These are phyloP conservation scores for Tylopilus orsonianus DNA, from an alignment of 1,284 basidiomycete species.

Conservation along the genomic window DNA sequence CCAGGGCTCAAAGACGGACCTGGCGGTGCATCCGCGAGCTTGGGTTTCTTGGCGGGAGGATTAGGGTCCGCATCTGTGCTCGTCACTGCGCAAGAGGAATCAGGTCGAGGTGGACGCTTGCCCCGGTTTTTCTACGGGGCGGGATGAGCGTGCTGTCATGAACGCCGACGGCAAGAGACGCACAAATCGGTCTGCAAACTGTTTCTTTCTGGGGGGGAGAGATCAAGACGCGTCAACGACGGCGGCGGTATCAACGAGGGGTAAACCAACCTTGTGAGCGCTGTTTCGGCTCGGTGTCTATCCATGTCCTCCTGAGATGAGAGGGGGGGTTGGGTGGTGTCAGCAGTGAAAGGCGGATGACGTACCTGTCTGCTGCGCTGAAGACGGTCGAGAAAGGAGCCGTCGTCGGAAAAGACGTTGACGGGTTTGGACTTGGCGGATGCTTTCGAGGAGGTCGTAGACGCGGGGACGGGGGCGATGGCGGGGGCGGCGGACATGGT, in stretches of 20 bases:
- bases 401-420: slow-evolving; percentile 60
- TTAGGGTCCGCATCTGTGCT: slow-evolving; percentile 32
- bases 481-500: slow-evolving; percentile 12
- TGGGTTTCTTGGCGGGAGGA: slow-evolving; percentile 42
- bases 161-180: slow-evolving; percentile 29
- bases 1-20: slow-evolving; percentile 33
- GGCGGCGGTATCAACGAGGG: background rate
- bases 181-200: slow-evolving; percentile 64
- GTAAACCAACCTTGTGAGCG: slow-evolving; percentile 42
- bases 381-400: slow-evolving; percentile 59
- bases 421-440: slow-evolving; percentile 43
- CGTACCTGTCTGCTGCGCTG: slow-evolving; percentile 51
- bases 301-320: slow-evolving; percentile 59
- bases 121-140: slow-evolving; percentile 54
- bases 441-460: slow-evolving; percentile 4
- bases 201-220: slow-evolving; percentile 58
- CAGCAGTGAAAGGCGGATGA: background rate
- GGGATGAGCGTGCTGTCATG: background rate
- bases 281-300: slow-evolving; percentile 52
- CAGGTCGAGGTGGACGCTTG: slow-evolving; percentile 52
- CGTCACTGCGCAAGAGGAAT: slow-evolving; percentile 32
- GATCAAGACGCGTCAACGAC: too few relatives aligned
- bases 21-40: slow-evolving; percentile 29
- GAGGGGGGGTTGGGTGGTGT: background rate
- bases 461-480: slow-evolving; percentile 16